Percentiles rank a stretch among this genome's conserved stretches.
Evolutionary conservation across 1,284 basidiomycete genomes (phyloP).

Genomic region (Trametes polyzona): DNA sequence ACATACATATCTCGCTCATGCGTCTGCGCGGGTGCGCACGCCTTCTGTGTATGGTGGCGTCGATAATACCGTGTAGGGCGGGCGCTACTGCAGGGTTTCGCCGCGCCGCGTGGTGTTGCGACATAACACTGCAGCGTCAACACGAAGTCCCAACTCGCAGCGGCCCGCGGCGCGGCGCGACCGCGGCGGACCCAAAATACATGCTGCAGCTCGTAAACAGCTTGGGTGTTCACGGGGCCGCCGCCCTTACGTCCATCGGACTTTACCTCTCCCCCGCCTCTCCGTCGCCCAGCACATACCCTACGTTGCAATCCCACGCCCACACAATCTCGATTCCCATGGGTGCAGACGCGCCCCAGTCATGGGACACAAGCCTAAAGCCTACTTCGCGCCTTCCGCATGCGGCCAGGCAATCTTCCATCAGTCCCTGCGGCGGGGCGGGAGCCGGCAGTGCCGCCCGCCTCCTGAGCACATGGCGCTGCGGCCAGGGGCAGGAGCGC

Average conservation of each 20-base stretch:
- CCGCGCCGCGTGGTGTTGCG: no score
- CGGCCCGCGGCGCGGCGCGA: not conserved
- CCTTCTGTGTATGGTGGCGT: no score
- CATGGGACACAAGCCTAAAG: slow-evolving; percentile 24
- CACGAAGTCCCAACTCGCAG: no score
- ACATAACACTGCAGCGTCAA: no score
- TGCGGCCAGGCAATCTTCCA: slow-evolving; percentile 7
- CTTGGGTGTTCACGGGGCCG: not conserved
- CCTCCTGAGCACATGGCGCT: no score
- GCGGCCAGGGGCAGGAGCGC: no score
- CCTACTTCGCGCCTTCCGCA: slow-evolving; percentile 11
- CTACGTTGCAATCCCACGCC: not conserved
- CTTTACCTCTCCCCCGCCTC: not conserved
- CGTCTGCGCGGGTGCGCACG: no score
- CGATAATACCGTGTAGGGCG: no score
- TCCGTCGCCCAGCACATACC: not conserved
- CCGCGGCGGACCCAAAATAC: not conserved
- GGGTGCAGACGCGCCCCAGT: not conserved
- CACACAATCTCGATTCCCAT: not conserved
- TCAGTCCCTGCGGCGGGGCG: no score
- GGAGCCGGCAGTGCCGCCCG: no score
- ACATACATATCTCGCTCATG: no score
- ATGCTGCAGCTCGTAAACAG: not conserved
- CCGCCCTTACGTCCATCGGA: not conserved
- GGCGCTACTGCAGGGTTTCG: no score